Percentiles rank a stretch among this genome's conserved stretches.
Evolutionary conservation across 78 protist genomes (phyloP).

Genomic region (Dictyostelium purpureum): DNA sequence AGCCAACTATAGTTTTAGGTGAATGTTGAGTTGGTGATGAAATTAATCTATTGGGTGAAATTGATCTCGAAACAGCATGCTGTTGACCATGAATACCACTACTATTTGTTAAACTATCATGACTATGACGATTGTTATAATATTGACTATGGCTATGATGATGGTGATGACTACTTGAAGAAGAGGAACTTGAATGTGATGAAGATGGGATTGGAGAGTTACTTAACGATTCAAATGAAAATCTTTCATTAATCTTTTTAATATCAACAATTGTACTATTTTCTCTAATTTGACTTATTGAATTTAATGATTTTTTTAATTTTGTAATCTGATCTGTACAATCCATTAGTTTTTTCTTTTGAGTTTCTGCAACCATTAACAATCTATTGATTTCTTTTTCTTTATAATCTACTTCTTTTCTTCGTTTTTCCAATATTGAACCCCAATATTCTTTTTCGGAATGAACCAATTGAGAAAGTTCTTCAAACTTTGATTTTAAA

Average conservation of each 20-base stretch:
- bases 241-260: slow-evolving; percentile 55
- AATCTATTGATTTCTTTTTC: slow-evolving; percentile 55
- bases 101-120: no score
- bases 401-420: slow-evolving; percentile 24
- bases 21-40: neutral
- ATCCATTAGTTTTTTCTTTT: slow-evolving; percentile 42
- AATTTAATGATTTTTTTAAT: slow-evolving; percentile 44
- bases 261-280: slow-evolving; percentile 27
- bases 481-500: slow-evolving; percentile 41
- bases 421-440: neutral
- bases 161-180: slow-evolving; percentile 1
- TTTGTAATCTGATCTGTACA: slow-evolving; percentile 5
- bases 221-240: slow-evolving; percentile 57
- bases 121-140: neutral
- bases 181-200: neutral
- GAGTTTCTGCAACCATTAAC: slow-evolving; percentile 58
- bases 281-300: slow-evolving; percentile 31
- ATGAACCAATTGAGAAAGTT: slow-evolving; percentile 41
- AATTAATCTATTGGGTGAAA: slow-evolving; percentile 14
- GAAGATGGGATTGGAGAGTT: neutral
- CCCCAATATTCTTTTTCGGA: slow-evolving; percentile 41
- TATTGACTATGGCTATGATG: neutral
- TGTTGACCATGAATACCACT: no score
- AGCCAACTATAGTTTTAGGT: slow-evolving; percentile 3
- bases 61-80: neutral